Base-by-base conservation (phyloP, 1,139 yeast species). In the Kurtzmaniella quercitrusa region DNA sequence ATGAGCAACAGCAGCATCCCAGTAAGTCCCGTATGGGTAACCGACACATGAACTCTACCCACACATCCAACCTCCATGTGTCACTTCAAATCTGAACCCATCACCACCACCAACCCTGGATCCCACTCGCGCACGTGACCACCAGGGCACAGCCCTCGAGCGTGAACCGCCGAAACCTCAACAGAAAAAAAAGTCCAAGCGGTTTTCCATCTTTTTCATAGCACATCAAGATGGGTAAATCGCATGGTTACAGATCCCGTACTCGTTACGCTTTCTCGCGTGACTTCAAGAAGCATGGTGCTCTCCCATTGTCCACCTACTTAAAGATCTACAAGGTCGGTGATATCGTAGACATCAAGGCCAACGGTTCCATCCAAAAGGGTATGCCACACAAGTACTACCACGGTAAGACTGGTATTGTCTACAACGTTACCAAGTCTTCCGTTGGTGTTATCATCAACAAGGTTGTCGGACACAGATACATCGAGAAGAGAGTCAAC, bases 311-410 rank as follows among this genome's bases (percentile, higher is more conserved):
- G 81, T 87, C 97, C 62, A 88, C 95, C 71, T 93, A 91, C 94
- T 79, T 93, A 82, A 90, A 88, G 86, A 78, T 82, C 70, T 93
- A 93, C 95, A 89, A 82, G 78, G 97, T 93, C 65, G 98, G 98
- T 70, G 98, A 93, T 77, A 91, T 93, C 67, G 98, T 93, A 70
- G 98, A 93, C 78, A 91, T 93, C 81, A 91, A 89, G 81, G 98
- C 95, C 76, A 93, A 93, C 75, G 97, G 96, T 82, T 82, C 98
- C 62, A 82, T 91, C 81, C 98, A 93, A 77, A 90, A 91, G 85
- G 98, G 98, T 87, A 90, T 93, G 97, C 98, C 98, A 74, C 96
- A 89, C 90, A 93, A 93, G 82, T 91, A 82, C 86, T 93, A 93
- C 96, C 97, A 91, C 82, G 98, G 98, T 79, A 93, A 90, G 86